These are phyloP conservation scores for Pezicula neosporulosa DNA, from an alignment of 2,329 filamentous ascomycete species.

Conservation along the genomic window DNA sequence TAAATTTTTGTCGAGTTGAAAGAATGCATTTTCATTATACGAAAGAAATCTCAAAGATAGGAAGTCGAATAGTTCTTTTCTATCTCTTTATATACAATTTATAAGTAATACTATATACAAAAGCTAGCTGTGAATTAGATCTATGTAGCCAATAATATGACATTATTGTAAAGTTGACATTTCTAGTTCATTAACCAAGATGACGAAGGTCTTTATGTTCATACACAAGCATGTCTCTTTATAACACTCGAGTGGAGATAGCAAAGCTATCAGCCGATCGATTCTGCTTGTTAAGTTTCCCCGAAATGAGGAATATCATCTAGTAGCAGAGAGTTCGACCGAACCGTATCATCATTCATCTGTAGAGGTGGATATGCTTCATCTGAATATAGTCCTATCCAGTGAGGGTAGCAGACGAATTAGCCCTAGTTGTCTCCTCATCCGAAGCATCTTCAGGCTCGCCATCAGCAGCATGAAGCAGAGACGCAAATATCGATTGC, in stretches of 20 bases:
- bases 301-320: neutral
- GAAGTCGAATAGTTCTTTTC: no score
- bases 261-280: no score
- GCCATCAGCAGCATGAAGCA: neutral
- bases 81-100: neutral
- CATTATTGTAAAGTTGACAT: neutral
- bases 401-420: neutral
- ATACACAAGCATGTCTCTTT: no score
- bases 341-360: neutral
- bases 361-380: neutral
- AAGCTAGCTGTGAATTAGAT: neutral
- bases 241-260: no score
- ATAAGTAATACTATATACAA: neutral
- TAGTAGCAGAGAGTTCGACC: neutral
- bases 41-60: no score
- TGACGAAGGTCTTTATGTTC: neutral
- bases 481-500: neutral
- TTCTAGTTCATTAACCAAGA: neutral
- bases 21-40: no score
- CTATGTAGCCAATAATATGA: neutral
- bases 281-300: no score
- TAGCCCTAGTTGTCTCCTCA: neutral
- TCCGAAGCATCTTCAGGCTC: neutral
- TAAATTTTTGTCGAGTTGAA: no score
- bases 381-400: neutral